A percentile compares a stretch with the other conserved stretches of the same genome.
Conservation (phyloP, 306 rosid genomes). For the Ammopiptanthus mongolicus region DNA sequence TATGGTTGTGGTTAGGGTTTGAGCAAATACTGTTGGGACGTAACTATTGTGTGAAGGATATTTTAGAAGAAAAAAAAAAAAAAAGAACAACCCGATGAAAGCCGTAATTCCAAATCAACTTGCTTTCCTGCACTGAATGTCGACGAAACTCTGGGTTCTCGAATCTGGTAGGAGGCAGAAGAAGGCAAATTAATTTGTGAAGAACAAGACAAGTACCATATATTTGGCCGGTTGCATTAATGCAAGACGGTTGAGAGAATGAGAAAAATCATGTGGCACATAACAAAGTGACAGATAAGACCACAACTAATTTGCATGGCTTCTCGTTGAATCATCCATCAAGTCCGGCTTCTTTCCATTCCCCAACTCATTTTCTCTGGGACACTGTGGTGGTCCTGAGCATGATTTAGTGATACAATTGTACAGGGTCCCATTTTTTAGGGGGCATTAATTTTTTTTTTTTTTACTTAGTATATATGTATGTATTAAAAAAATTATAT, state of each 20-base stretch:
- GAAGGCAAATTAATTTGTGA: neutral
- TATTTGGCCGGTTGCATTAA: slow-evolving; percentile 24
- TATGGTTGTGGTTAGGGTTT: too few species aligned
- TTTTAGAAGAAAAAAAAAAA: too few species aligned
- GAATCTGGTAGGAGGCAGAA: neutral
- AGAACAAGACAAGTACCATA: neutral
- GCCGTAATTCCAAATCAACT: neutral
- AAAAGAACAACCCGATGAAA: too few species aligned
- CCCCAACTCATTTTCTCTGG: neutral
- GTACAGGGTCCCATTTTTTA: too few species aligned
- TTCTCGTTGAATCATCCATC: neutral
- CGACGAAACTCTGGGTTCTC: neutral
- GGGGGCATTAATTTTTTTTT: too few species aligned
- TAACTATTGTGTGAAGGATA: too few species aligned
- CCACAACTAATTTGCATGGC: slow-evolving; percentile 3
- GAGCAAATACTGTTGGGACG: too few species aligned
- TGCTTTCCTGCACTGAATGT: neutral
- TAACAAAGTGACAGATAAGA: neutral
- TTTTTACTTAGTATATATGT: too few species aligned
- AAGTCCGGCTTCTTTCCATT: neutral
- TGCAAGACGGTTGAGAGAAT: slow-evolving; percentile 27
- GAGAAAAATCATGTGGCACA: neutral
- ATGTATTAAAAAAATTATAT: too few species aligned
- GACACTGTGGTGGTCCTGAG: too few species aligned
- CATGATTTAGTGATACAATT: too few species aligned